Evolutionary conservation across 2,329 filamentous ascomycete genomes (phyloP).

Genomic region (Chaetomium strumarium): DNA sequence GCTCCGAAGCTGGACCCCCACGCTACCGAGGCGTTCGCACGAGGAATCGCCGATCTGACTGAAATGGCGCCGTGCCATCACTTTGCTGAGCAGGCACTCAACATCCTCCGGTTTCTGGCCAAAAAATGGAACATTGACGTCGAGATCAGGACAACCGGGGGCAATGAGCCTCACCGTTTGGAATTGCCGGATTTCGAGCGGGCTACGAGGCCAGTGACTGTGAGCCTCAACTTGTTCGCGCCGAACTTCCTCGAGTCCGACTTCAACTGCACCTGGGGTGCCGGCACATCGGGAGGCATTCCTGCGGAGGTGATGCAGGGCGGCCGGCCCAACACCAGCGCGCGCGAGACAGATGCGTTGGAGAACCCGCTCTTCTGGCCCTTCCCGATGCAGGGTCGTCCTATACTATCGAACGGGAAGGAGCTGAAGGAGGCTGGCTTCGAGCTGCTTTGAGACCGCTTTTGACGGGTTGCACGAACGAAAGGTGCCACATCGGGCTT

Average conservation of each 20-base stretch:
- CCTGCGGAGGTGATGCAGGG: background rate
- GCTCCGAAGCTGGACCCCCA: constrained; percentile 33
- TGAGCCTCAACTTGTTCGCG: constrained; percentile 52
- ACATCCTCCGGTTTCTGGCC: constrained; percentile 53
- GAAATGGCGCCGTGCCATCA: constrained; percentile 58
- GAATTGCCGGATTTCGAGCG: background rate
- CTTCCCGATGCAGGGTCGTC: constrained; percentile 54
- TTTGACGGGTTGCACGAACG: too few relatives aligned
- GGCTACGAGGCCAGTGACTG: constrained; percentile 38
- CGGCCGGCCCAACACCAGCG: constrained; percentile 5
- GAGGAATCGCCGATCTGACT: constrained; percentile 51
- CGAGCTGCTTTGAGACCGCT: constrained; percentile 19
- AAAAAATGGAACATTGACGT: constrained; percentile 55
- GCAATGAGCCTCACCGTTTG: background rate
- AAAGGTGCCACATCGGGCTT: too few relatives aligned
- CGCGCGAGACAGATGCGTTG: constrained; percentile 31
- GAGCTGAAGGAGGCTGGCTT: constrained; percentile 50
- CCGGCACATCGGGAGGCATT: constrained; percentile 12
- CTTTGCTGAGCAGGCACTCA: constrained; percentile 55
- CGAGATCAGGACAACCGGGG: constrained; percentile 31
- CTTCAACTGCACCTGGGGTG: constrained; percentile 43
- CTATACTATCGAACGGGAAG: constrained; percentile 44
- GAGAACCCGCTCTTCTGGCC: constrained; percentile 56
- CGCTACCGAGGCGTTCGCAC: constrained; percentile 42
- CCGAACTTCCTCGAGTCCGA: constrained; percentile 45